Percentiles rank a stretch among this genome's conserved stretches.
These are phyloP conservation scores for Dendryphion nanum DNA, from an alignment of 2,329 filamentous ascomycete genomes.

Conservation along the genomic window DNA sequence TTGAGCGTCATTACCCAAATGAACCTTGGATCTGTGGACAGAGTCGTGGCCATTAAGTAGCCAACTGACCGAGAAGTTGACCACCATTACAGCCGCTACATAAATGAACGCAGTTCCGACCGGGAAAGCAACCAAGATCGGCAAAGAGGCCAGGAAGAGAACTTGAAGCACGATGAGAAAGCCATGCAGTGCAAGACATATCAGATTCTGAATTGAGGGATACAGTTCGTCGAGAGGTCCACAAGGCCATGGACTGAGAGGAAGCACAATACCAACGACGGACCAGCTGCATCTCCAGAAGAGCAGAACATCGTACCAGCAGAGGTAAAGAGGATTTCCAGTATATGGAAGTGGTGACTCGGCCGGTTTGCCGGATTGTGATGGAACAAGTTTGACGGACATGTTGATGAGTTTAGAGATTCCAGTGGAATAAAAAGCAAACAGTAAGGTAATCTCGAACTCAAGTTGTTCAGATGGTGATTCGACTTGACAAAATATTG, in stretches of 20 bases:
- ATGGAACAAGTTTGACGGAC: constrained; percentile 3
- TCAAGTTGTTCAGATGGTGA: too few relatives aligned
- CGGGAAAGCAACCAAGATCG: constrained; percentile 48
- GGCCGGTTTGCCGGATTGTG: background rate
- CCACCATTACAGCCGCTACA: constrained; percentile 20
- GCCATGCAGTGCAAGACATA: constrained; percentile 33
- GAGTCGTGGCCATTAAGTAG: constrained; percentile 34
- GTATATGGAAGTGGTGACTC: constrained; percentile 22
- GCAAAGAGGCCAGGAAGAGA: constrained; percentile 59
- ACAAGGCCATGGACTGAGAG: constrained; percentile 8
- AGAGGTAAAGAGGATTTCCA: constrained; percentile 16
- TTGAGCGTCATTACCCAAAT: constrained; percentile 38
- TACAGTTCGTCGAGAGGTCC: constrained; percentile 58
- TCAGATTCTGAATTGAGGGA: constrained; percentile 56
- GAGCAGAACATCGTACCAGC: constrained; percentile 18
- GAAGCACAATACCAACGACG: constrained; percentile 16
- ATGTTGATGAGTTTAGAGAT: too few relatives aligned
- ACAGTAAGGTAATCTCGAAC: too few relatives aligned
- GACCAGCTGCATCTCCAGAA: constrained; percentile 11
- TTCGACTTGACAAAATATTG: too few relatives aligned
- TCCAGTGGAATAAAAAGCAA: too few relatives aligned
- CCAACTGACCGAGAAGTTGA: constrained; percentile 31
- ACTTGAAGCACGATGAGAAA: constrained; percentile 25
- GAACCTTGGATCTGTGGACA: constrained; percentile 55
- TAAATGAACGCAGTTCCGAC: constrained; percentile 38